A percentile compares a stretch with the other conserved stretches of the same genome.
Conservation (phyloP, 345 rosid genomes). For the Citrus sp. region DNA sequence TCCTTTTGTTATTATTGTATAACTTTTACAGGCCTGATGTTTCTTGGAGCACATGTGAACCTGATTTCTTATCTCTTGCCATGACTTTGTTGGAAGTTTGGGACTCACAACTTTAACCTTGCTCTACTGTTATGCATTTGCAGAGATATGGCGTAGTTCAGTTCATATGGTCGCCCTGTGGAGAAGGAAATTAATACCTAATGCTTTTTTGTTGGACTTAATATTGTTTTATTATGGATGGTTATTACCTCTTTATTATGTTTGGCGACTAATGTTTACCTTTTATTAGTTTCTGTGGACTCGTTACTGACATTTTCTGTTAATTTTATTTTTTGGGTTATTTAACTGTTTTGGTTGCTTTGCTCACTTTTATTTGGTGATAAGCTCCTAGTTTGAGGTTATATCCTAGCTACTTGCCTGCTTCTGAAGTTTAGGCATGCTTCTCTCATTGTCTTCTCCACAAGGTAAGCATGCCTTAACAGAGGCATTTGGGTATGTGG, state of each 20-base stretch:
- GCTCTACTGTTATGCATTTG: slow-evolving; percentile 98
- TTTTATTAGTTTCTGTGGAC: slow-evolving; percentile 21
- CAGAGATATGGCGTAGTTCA: slow-evolving; percentile 66
- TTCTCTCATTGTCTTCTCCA: slow-evolving; percentile 22
- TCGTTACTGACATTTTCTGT: slow-evolving; percentile 24
- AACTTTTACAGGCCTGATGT: slow-evolving; percentile 86
- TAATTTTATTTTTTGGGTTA: slow-evolving; percentile 1
- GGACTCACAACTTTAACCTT: slow-evolving; percentile 99
- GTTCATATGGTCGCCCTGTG: slow-evolving; percentile 20
- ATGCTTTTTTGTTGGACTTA: slow-evolving; percentile 45
- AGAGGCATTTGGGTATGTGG: slow-evolving; percentile 24
- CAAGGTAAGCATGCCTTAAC: slow-evolving; percentile 21
- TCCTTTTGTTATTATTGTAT: slow-evolving; percentile 46
- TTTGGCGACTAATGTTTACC: slow-evolving; percentile 31
- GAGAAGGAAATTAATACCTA: slow-evolving; percentile 31
- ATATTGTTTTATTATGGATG: slow-evolving; percentile 34
- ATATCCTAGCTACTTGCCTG: slow-evolving; percentile 15
- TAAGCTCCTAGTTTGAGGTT: slow-evolving; percentile 17
- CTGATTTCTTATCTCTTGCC: slow-evolving; percentile 96
- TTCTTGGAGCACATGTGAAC: slow-evolving; percentile 86
- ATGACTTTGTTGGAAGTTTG: slow-evolving; percentile 97
- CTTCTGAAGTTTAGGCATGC: slow-evolving; percentile 28
- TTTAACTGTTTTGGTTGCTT: slow-evolving; percentile 19
- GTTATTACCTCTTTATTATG: slow-evolving; percentile 27
- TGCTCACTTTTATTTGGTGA: background rate